Evolutionary conservation across 2,329 filamentous ascomycete species (phyloP).

Genomic region (Diplodia mutila): DNA sequence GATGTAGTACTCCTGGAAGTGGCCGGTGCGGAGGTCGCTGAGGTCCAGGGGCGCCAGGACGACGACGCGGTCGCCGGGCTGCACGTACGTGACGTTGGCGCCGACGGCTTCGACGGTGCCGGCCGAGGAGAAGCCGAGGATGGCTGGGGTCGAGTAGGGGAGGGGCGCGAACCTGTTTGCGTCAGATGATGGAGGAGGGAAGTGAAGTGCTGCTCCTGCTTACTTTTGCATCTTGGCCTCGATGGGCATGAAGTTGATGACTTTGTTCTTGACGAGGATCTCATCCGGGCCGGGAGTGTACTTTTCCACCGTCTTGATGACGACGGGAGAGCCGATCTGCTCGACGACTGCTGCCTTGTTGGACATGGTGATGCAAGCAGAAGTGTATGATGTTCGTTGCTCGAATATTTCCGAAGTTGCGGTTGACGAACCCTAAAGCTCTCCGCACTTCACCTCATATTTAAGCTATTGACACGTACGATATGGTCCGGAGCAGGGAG

Average conservation of each 20-base stretch:
- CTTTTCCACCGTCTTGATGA: constrained; percentile 5
- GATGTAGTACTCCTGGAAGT: constrained; percentile 3
- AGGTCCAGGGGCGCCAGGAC: constrained; percentile 20
- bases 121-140: constrained; percentile 38
- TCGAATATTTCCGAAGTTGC: not conserved
- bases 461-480: not conserved
- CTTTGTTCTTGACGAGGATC: constrained; percentile 34
- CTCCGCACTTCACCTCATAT: not conserved
- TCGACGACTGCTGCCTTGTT: constrained; percentile 3
- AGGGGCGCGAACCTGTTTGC: not conserved
- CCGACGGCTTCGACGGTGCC: constrained; percentile 41
- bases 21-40: constrained; percentile 1
- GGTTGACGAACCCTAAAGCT: not conserved
- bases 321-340: not conserved
- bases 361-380: not conserved
- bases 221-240: constrained; percentile 40
- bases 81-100: constrained; percentile 34
- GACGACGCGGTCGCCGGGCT: constrained; percentile 41
- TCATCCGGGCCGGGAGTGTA: constrained; percentile 26
- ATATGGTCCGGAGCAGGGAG: not conserved
- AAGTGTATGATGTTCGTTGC: not conserved
- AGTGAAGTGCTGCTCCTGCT: not conserved
- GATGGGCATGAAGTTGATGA: constrained; percentile 36
- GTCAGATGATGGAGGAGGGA: constrained; percentile 26
- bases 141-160: constrained; percentile 31